Conservation (phyloP, 2,329 filamentous ascomycete genomes). For the Chrysoporthe deuterocubensis region DNA sequence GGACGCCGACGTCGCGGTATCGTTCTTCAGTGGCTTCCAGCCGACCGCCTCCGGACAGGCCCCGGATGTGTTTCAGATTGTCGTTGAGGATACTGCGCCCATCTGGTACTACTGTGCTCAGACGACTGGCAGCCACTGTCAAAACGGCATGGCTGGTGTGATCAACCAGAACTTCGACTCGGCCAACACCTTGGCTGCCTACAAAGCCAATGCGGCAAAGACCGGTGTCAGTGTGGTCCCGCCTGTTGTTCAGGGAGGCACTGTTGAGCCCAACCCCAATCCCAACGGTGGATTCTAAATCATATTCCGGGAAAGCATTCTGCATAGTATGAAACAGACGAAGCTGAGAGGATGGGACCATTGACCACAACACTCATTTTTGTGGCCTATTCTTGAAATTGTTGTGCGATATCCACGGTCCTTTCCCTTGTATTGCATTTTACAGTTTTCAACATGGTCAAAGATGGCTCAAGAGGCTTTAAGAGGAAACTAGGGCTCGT, state of each 20-base stretch:
- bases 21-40: constrained; percentile 53
- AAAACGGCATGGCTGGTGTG: constrained; percentile 52
- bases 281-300: constrained; percentile 43
- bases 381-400: background rate
- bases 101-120: constrained; percentile 53
- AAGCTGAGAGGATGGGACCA: background rate
- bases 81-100: constrained; percentile 45
- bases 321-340: background rate
- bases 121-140: constrained; percentile 49
- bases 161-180: constrained; percentile 53
- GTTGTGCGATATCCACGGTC: background rate
- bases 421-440: background rate
- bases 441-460: background rate
- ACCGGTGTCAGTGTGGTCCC: constrained; percentile 40
- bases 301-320: background rate
- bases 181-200: constrained; percentile 42
- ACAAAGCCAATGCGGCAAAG: constrained; percentile 42
- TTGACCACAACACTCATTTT: background rate
- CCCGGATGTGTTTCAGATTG: constrained; percentile 49
- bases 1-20: constrained; percentile 36
- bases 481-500: too few relatives aligned
- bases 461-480: background rate
- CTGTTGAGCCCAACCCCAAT: constrained; percentile 47
- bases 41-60: constrained; percentile 41
- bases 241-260: constrained; percentile 40